A percentile compares a stretch with the other conserved stretches of the same genome.
Evolutionary conservation across 2,329 filamentous ascomycete genomes (phyloP).

Genomic region (Colletotrichum incanum): DNA sequence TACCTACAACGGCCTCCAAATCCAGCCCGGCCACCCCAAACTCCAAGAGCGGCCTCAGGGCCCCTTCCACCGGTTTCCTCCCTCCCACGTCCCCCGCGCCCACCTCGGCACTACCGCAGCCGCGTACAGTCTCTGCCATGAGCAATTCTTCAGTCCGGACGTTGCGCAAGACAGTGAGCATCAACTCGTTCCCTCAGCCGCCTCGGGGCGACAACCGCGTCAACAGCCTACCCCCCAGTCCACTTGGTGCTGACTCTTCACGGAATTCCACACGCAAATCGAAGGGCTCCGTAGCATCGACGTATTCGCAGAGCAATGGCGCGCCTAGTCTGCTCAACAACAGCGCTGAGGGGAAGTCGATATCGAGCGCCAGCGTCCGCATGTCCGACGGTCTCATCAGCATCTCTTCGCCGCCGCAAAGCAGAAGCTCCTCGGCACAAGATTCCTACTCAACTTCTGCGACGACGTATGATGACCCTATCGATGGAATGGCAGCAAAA

Average conservation of each 20-base stretch:
- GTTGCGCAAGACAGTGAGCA: constrained; percentile 90
- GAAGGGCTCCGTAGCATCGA: constrained; percentile 70
- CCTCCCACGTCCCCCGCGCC: constrained; percentile 68
- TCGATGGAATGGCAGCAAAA: constrained; percentile 65
- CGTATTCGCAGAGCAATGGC: constrained; percentile 59
- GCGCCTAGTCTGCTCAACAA: constrained; percentile 86
- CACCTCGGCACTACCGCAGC: constrained; percentile 68
- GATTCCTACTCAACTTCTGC: constrained; percentile 93
- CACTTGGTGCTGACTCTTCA: constrained; percentile 68
- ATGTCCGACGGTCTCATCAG: constrained; percentile 84
- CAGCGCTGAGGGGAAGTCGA: constrained; percentile 82
- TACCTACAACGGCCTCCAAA: constrained; percentile 61
- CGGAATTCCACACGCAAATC: constrained; percentile 63
- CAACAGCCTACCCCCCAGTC: constrained; percentile 75
- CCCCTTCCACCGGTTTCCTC: constrained; percentile 71
- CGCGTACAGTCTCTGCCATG: constrained; percentile 69
- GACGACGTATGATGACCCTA: constrained; percentile 87
- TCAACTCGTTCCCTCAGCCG: constrained; percentile 93
- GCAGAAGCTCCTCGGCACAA: constrained; percentile 91
- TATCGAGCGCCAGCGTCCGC: constrained; percentile 73
- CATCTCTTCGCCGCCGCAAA: constrained; percentile 87
- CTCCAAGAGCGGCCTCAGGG: constrained; percentile 72
- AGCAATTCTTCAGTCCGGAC: constrained; percentile 74
- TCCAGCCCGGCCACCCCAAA: constrained; percentile 63
- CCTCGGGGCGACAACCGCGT: constrained; percentile 76